Base-by-base conservation (phyloP, 2,329 filamentous ascomycete species). In the Chaetomiaceae sp. region DNA sequence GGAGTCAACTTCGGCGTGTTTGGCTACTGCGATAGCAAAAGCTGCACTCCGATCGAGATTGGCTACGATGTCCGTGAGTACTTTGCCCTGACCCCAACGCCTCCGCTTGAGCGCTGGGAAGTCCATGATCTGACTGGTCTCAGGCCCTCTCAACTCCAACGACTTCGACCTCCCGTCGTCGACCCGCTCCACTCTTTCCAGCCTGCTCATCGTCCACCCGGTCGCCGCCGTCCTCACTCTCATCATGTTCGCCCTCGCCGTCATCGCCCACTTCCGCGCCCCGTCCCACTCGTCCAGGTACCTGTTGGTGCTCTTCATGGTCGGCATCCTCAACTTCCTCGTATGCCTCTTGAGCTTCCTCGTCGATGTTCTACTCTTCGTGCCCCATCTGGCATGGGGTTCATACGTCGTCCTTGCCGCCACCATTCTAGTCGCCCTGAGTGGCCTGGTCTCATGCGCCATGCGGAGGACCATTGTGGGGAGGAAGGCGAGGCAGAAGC, bases 381-480 rank as follows among this genome's bases (percentile, higher is more conserved):
- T 96, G 15, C 94, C 94, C 44, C 91, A 97, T 70, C 75, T 96
- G 73, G 83, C 85, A 66, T 97, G 91, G 90, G 94, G 91, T 59
- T 91, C 91, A 55, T 99, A 92, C 78, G 83, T 97, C 61, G 91
- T 96, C 15, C 78, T 97, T 46, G 92, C 84, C 9, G 89, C 92
- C 23, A 95, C 91, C 22, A 87, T 96, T 55, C 74, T 96, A 51
- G 88, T 96, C 46, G 84, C 88, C 47, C 76, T 89, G 22, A 88
- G 89, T 66, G 87, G 86, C 38, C 80, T 99, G 53, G 84, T 96
- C 33, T 91, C 91, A 8, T 99, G 91, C 68, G 91, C 90, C 20
- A 97, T 97, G 91, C 87, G 94, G 59, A 84, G 92, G 56, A 95
- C 91, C 2, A 76, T 97, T 53, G 89, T 96, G 57, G 89, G 89